Base-by-base conservation (phyloP, 495 filamentous ascomycete genomes). In the Oidiodendron maius region DNA sequence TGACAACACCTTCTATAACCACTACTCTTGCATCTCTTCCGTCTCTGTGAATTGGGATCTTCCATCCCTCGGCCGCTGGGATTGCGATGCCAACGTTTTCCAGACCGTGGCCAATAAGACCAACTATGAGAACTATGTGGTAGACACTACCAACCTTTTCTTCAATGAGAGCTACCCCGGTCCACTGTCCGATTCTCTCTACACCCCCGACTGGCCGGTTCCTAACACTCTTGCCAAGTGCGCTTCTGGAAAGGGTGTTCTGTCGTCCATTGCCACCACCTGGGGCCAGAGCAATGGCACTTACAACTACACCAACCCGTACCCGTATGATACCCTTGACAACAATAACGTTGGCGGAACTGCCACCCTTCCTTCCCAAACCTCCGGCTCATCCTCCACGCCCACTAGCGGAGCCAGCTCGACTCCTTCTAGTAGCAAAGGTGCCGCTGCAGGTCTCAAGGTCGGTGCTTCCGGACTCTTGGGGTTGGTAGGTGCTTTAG, bases 1-100 rank as follows among this genome's bases (percentile, higher is more conserved):
- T 5, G 84, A 87, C 55, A 57, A 73, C 61, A 78, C 69, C 28
- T 87, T 80, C 69, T 87, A 87, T 67, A 82, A 71, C 59, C 83
- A 86, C 68, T 87, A 84, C 71, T 82, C 75, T 38, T 65, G 72
- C 47, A 73, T 89, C 48, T 70, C 82, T n/a, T 78, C 80, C 13
- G 69, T 81, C 22, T 63, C 70, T 15, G 76, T 75, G 4, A 88
- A 88, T 71, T 56, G 53, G 53, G 47, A 30, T 13, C 53, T 56
- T 18, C 47, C 47, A 16, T 81, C 73, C 10, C 72, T 82, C 16
- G 78, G 78, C 25, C 75, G 78, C 46, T 81, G 70, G 68, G 78
- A 82, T 48, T 76, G 71, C 40, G 75, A 76, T 40, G 78, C 78
- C 48, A 82, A 82, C 53, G 60, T 81, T 25, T 68, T 81, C 43